Evolutionary conservation across 164 flowering plant species (phyloP), one percentile per base, ranked within the genome.

Genomic region (Berberis thunbergii): DNA sequence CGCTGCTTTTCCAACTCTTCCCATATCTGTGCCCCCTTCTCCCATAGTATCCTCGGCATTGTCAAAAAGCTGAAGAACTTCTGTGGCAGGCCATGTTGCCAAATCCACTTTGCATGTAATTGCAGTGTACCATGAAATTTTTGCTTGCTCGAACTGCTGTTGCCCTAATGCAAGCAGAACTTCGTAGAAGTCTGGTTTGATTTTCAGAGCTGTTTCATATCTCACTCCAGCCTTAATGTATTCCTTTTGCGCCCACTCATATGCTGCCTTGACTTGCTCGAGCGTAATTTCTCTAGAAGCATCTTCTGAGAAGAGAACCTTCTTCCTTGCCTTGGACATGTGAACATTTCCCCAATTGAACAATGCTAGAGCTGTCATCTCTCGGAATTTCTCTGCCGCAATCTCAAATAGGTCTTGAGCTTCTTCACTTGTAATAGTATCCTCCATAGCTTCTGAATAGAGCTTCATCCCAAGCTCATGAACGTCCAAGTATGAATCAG

Each of bases 331-430:
- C 67, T 78, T 81, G 10, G 92, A 78, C 86, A 90, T 85, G 26
- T 26, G 26, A 26, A 26, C 26, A 26, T 26, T 26, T 26, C 26
- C 26, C 26, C 26, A 26, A 26, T 93, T 88, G 74, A 90, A 86
- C 70, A 86, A 63, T 45, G 98, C 91, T 64, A 90, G 69, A 59
- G 97, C 91, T 4, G 88, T 84, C 89, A 90, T 81, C 66, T 93
- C 96, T 64, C 86, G 95, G 66, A 93, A 93, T 70, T 81, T 83
- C 39, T 75, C 83, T 44, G 83, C 84, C 50, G 97, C 98, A 44
- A 63, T 67, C 41, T 76, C 76, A 62, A 93, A 90, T 48, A 83
- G 77, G 44, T 64, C 73, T 66, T 86, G 92, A 2, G 97, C 96
- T 72, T 82, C 96, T 56, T 90, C 86, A 77, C 89, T 76, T 1